A percentile compares a stretch with the other conserved stretches of the same genome.
These are phyloP conservation scores for Yamadazyma sp. DNA, from an alignment of 1,139 yeast genomes.

Conservation along the genomic window DNA sequence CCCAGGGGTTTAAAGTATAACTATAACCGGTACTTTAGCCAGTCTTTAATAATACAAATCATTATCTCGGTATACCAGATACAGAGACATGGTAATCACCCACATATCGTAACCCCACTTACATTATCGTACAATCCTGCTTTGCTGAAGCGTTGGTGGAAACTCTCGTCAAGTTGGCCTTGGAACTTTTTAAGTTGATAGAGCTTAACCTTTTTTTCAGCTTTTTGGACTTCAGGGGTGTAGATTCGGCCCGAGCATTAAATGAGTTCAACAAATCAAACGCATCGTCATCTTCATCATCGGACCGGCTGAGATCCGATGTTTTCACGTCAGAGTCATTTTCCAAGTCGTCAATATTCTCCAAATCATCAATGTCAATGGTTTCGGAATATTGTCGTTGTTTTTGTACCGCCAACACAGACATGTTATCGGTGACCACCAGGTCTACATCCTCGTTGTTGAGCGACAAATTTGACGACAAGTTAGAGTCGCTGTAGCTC, in stretches of 20 bases:
- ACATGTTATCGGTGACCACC: conserved; percentile 6
- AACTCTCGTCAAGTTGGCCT: conserved; percentile 5
- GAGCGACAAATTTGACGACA: conserved; percentile 9
- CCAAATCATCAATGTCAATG: conserved; percentile 11
- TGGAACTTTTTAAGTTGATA: conserved; percentile 6
- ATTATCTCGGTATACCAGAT: not conserved
- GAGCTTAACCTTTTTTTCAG: conserved; percentile 9
- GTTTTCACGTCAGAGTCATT: not conserved
- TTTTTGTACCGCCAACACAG: conserved; percentile 1
- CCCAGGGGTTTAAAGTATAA: no score
- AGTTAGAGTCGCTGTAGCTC: conserved; percentile 11
- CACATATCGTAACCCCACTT: no score
- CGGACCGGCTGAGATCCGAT: not conserved
- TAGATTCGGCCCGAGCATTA: conserved; percentile 1
- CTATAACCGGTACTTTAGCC: no score
- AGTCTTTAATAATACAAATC: no score
- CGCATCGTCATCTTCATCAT: conserved; percentile 13
- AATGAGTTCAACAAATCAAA: conserved; percentile 16
- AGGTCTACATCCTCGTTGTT: conserved; percentile 9
- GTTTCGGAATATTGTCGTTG: no score
- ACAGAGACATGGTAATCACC: no score
- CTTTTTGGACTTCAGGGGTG: conserved; percentile 3
- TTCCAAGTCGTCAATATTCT: conserved; percentile 17
- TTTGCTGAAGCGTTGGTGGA: conserved; percentile 6
- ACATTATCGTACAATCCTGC: conserved; percentile 12